phyloP scores from a whole-genome alignment of 805 yeast genomes.

The Metschnikowia cubensis region DNA sequence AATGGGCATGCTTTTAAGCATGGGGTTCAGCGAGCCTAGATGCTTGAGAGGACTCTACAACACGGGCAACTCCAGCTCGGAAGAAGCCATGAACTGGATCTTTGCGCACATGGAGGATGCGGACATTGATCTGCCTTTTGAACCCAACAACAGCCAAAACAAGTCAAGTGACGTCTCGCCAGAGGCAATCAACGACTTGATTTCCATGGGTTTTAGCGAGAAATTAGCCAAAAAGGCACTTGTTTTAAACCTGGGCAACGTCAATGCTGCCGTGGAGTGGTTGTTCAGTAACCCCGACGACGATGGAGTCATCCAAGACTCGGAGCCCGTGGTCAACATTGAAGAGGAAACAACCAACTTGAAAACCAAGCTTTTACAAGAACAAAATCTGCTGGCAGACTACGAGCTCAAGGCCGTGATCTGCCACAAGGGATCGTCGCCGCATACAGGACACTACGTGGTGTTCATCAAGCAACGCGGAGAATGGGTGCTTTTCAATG shows the following conservation, averaged over 20 bases:
- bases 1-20: constrained; percentile 53
- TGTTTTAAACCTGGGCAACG: constrained; percentile 50
- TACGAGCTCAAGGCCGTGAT: constrained; percentile 62
- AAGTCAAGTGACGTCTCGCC: constrained; percentile 20
- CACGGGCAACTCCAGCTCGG: constrained; percentile 64
- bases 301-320: constrained; percentile 51
- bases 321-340: constrained; percentile 26
- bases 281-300: constrained; percentile 78
- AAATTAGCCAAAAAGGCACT: constrained; percentile 73
- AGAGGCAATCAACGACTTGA: constrained; percentile 45
- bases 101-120: constrained; percentile 85
- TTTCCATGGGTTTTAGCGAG: constrained; percentile 73
- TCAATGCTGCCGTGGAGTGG: constrained; percentile 88
- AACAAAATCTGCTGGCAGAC: constrained; percentile 14
- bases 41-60: constrained; percentile 62
- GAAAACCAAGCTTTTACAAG: constrained; percentile 11
- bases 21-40: constrained; percentile 84
- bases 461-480: constrained; percentile 54
- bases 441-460: constrained; percentile 92
- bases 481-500: constrained; percentile 80
- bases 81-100: constrained; percentile 86
- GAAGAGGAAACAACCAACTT: constrained; percentile 18
- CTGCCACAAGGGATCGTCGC: constrained; percentile 86
- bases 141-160: constrained; percentile 8
- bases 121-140: constrained; percentile 65